phyloP scores from a whole-genome alignment of 495 filamentous ascomycete genomes.

The Penicillium angulare region DNA sequence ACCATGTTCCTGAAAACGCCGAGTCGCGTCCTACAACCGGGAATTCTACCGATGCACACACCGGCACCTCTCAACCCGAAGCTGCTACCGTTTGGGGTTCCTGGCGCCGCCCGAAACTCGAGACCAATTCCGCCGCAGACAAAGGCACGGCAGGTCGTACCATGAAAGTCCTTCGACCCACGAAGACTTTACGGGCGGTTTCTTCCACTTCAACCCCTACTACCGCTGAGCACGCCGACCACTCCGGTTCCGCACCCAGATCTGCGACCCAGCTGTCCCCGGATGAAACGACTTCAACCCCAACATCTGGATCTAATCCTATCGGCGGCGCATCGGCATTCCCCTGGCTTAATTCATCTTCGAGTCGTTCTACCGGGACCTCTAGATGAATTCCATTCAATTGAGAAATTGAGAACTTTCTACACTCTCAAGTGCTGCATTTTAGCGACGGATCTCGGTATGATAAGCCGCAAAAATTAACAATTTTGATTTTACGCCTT shows the following conservation, averaged over 20 bases:
- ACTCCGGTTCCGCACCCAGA: slow-evolving; percentile 15
- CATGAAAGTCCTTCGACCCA: slow-evolving; percentile 79
- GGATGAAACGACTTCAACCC: slow-evolving; percentile 16
- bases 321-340: slow-evolving; percentile 93
- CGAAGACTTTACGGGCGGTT: slow-evolving; percentile 50
- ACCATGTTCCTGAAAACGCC: not conserved
- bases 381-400: not conserved
- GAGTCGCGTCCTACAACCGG: slow-evolving; percentile 1
- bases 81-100: slow-evolving; percentile 59
- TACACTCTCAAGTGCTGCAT: not conserved
- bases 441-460: not conserved
- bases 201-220: slow-evolving; percentile 29
- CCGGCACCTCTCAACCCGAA: slow-evolving; percentile 42
- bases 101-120: slow-evolving; percentile 60
- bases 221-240: slow-evolving; percentile 25
- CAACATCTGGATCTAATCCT: slow-evolving; percentile 62
- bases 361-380: not conserved
- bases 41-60: slow-evolving; percentile 24
- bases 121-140: slow-evolving; percentile 41
- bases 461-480: not conserved
- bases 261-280: slow-evolving; percentile 22
- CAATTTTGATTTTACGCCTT: not conserved
- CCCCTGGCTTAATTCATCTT: slow-evolving; percentile 72
- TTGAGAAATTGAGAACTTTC: not conserved
- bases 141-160: slow-evolving; percentile 53